These are phyloP conservation scores for Talaromyces piceae DNA, from an alignment of 2,329 filamentous ascomycete genomes.

Conservation along the genomic window DNA sequence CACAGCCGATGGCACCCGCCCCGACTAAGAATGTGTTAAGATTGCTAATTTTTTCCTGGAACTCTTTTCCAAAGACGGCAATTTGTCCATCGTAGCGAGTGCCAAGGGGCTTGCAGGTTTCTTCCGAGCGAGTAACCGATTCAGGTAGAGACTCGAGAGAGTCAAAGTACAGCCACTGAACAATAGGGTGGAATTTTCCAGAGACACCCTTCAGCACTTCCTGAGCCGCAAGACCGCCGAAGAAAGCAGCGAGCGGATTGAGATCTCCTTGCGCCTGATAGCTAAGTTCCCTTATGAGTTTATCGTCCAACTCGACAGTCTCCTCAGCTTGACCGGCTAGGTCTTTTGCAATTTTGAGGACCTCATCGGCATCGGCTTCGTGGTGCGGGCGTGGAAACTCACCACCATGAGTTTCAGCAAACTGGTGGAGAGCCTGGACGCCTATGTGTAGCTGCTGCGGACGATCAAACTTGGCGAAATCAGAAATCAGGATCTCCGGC, in stretches of 20 bases:
- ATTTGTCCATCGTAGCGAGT: constrained; percentile 95
- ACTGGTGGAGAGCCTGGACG: constrained; percentile 85
- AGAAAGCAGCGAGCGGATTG: constrained; percentile 87
- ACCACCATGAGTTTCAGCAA: constrained; percentile 62
- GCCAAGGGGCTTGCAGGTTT: constrained; percentile 76
- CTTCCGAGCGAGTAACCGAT: constrained; percentile 66
- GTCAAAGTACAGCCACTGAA: constrained; percentile 96
- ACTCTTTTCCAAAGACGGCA: constrained; percentile 88
- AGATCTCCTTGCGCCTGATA: constrained; percentile 91
- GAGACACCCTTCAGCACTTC: constrained; percentile 96
- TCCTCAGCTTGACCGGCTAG: constrained; percentile 62
- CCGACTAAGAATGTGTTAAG: constrained; percentile 90
- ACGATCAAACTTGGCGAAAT: constrained; percentile 96
- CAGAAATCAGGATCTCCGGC: constrained; percentile 83
- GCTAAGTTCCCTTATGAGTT: constrained; percentile 83
- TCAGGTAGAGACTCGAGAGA: constrained; percentile 90
- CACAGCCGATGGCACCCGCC: constrained; percentile 93
- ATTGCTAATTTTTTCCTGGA: constrained; percentile 87
- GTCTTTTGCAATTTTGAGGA: constrained; percentile 66
- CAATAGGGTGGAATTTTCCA: constrained; percentile 92
- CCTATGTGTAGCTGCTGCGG: constrained; percentile 87
- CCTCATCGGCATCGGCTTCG: constrained; percentile 70
- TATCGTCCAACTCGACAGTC: constrained; percentile 79
- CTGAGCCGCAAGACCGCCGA: constrained; percentile 87
- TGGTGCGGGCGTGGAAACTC: constrained; percentile 76